Evolutionary conservation across 805 yeast genomes (phyloP).

Genomic region (Vanderwaltozyma yarrowii): DNA sequence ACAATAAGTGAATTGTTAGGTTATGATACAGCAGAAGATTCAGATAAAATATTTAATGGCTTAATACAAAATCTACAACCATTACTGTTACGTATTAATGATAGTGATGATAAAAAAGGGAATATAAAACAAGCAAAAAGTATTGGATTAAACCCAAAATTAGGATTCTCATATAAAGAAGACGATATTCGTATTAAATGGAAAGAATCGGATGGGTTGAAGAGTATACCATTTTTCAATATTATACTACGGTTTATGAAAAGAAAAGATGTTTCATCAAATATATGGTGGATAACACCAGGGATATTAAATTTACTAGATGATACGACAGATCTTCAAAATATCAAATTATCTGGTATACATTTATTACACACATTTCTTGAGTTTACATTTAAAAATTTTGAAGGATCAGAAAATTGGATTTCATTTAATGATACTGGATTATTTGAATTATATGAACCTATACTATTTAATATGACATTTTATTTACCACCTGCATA

Average conservation of each 20-base stretch:
- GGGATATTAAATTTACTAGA: constrained; percentile 25
- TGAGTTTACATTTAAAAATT: constrained; percentile 8
- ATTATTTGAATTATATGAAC: constrained; percentile 18
- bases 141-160: constrained; percentile 9
- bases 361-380: constrained; percentile 13
- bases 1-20: neutral
- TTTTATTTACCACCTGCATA: constrained; percentile 23
- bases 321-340: constrained; percentile 18
- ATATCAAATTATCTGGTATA: constrained; percentile 20
- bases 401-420: constrained; percentile 9
- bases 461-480: constrained; percentile 17
- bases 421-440: constrained; percentile 20
- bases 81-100: neutral
- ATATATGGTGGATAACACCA: constrained; percentile 28
- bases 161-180: constrained; percentile 11
- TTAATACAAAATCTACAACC: constrained; percentile 2
- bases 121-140: neutral
- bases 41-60: neutral
- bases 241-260: constrained; percentile 11
- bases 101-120: neutral
- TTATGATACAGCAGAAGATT: neutral
- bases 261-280: constrained; percentile 15
- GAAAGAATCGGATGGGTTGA: constrained; percentile 17
- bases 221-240: constrained; percentile 19
- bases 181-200: constrained; percentile 16